phyloP scores from a whole-genome alignment of 768 basidiomycete genomes.

The Lactarius tabidus region DNA sequence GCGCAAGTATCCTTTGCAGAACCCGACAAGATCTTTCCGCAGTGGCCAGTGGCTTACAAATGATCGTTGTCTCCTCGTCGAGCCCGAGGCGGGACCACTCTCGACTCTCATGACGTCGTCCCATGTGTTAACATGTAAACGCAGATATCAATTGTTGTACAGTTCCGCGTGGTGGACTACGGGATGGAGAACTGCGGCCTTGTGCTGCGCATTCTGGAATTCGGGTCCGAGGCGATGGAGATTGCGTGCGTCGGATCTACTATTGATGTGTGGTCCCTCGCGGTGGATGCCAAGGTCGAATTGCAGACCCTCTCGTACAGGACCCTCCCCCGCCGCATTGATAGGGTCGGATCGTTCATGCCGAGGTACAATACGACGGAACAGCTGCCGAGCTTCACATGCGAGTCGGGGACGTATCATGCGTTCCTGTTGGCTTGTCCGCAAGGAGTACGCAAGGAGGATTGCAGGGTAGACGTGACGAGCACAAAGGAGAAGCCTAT shows the following conservation, averaged over 20 bases:
- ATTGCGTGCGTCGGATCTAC: not conserved
- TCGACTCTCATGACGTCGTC: not conserved
- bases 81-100: not conserved
- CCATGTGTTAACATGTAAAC: too few relatives aligned
- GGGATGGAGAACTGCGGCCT: too few relatives aligned
- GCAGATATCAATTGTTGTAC: slow-evolving; percentile 11
- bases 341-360: slow-evolving; percentile 6
- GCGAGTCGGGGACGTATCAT: slow-evolving; percentile 5
- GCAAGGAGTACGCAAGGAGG: not conserved
- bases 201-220: too few relatives aligned
- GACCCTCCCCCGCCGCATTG: not conserved
- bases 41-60: slow-evolving; percentile 16
- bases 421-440: slow-evolving; percentile 3
- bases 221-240: too few relatives aligned
- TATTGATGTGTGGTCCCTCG: too few relatives aligned
- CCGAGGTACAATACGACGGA: slow-evolving; percentile 4
- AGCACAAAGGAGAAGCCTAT: not conserved
- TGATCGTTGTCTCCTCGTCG: slow-evolving; percentile 11
- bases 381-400: not conserved
- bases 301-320: not conserved
- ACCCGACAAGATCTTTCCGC: slow-evolving; percentile 10
- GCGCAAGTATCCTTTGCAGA: slow-evolving; percentile 6
- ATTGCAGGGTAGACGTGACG: slow-evolving; percentile 8
- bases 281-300: slow-evolving; percentile 5
- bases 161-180: slow-evolving; percentile 10